Conservation (phyloP, 345 rosid species). For the Eucalyptus polybractea region DNA sequence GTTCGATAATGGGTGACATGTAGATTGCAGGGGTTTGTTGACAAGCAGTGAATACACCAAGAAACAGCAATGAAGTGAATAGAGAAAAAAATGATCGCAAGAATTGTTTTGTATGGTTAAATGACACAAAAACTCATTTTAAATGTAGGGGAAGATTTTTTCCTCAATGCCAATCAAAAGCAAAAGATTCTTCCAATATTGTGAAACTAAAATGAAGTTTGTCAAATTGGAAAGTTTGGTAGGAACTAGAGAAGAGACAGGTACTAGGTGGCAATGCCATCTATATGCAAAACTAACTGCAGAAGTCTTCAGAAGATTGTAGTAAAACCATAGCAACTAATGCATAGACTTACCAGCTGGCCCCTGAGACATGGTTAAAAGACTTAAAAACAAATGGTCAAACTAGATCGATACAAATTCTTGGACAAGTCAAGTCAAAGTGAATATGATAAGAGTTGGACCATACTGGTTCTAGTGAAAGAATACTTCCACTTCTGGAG, state of each 20-base stretch:
- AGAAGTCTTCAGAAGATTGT: not conserved
- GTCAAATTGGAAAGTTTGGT: not conserved
- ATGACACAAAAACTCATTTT: not conserved
- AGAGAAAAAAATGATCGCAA: not conserved
- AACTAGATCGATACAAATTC: not conserved
- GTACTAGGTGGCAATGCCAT: not conserved
- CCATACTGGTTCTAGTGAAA: constrained; percentile 58
- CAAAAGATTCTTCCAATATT: not conserved
- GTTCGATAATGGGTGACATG: not conserved
- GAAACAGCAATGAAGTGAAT: not conserved
- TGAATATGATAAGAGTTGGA: not conserved
- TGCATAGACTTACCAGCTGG: not conserved
- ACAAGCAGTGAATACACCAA: not conserved
- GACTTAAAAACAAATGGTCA: not conserved
- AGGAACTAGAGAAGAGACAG: not conserved
- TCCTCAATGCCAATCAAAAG: not conserved
- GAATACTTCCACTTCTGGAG: constrained; percentile 73
- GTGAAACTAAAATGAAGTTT: not conserved
- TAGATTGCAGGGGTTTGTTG: not conserved
- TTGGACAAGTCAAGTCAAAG: not conserved
- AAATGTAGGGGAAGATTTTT: not conserved
- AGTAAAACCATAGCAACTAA: not conserved
- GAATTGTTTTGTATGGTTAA: not conserved
- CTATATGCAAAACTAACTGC: not conserved
- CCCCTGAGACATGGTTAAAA: not conserved